Conservation (phyloP, 202 grass and related monocot species). For the Setaria viridis region DNA sequence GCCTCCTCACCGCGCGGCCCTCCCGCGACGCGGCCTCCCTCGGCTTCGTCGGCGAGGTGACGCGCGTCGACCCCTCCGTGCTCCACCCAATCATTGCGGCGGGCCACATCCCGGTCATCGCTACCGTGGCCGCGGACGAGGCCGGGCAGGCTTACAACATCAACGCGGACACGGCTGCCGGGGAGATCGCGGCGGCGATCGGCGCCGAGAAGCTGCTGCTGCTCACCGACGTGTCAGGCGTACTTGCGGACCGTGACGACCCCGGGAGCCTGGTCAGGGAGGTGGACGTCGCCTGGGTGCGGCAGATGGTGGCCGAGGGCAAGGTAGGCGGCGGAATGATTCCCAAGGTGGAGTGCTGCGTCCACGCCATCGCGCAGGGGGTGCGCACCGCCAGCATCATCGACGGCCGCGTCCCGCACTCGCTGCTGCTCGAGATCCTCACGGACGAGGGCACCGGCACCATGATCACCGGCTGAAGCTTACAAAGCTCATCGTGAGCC, state of each 20-base stretch:
- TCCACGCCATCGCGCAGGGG: constrained; percentile 61
- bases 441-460: constrained; percentile 77
- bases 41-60: constrained; percentile 74
- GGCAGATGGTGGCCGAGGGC: constrained; percentile 59
- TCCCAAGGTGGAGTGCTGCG: constrained; percentile 71
- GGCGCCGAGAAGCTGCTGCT: constrained; percentile 76
- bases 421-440: constrained; percentile 77
- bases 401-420: constrained; percentile 69
- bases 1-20: constrained; percentile 67
- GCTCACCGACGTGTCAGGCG: constrained; percentile 63
- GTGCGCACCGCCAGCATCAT: constrained; percentile 70
- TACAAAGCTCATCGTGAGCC: background rate
- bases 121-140: constrained; percentile 70
- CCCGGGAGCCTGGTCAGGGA: constrained; percentile 60
- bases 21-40: constrained; percentile 50
- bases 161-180: constrained; percentile 71
- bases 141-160: constrained; percentile 70
- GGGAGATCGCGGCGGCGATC: constrained; percentile 62
- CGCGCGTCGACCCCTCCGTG: constrained; percentile 58
- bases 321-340: constrained; percentile 77
- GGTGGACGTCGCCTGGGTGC: constrained; percentile 57
- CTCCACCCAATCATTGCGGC: constrained; percentile 55
- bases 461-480: constrained; percentile 61
- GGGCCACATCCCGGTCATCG: constrained; percentile 73
- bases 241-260: constrained; percentile 61